These are phyloP conservation scores for Populus davidiana DNA, from an alignment of 345 rosid species.

Conservation along the genomic window DNA sequence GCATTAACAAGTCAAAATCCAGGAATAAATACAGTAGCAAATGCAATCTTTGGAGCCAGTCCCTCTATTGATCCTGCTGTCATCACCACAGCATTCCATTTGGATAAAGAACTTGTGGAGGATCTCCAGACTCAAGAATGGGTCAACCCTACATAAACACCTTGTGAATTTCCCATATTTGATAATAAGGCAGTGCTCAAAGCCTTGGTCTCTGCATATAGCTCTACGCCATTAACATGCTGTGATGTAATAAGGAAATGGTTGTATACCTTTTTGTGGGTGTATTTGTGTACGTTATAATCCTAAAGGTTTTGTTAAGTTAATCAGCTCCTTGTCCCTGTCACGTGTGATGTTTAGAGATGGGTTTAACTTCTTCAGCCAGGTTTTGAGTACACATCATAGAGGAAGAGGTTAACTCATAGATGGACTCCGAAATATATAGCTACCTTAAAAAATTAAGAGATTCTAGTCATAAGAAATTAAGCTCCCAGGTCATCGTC, in stretches of 20 bases:
- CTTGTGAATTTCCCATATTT: background rate
- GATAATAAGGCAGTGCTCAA: background rate
- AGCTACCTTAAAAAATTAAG: too few species aligned
- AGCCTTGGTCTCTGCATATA: background rate
- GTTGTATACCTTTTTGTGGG: background rate
- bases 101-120: slow-evolving; percentile 6
- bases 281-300: too few species aligned
- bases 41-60: slow-evolving; percentile 2
- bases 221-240: background rate
- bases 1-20: slow-evolving; percentile 21
- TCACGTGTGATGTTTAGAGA: too few species aligned
- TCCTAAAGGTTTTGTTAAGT: too few species aligned
- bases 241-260: background rate
- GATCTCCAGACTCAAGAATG: background rate
- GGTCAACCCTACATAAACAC: background rate
- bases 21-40: slow-evolving; percentile 8
- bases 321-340: too few species aligned
- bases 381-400: too few species aligned
- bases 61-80: slow-evolving; percentile 9
- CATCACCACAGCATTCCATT: slow-evolving; percentile 16
- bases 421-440: too few species aligned
- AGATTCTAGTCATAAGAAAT: too few species aligned
- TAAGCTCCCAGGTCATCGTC: too few species aligned
- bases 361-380: too few species aligned
- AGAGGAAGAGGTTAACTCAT: too few species aligned